These are phyloP conservation scores for Carex littledalei DNA, from an alignment of 176 grass and related monocot species.

Conservation along the genomic window DNA sequence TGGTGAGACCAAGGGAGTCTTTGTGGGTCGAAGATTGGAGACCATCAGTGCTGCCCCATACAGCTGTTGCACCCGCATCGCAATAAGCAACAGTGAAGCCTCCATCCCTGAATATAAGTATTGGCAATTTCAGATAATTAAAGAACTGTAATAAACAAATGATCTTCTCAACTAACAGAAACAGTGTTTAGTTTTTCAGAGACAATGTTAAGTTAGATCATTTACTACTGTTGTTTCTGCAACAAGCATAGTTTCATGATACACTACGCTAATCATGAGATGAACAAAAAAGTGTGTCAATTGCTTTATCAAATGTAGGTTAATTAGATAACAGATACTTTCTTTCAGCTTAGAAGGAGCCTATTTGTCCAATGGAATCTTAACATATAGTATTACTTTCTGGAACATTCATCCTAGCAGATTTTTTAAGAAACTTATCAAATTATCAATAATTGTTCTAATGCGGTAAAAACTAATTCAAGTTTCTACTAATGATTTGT, in stretches of 20 bases:
- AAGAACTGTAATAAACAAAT: neutral
- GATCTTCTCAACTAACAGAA: neutral
- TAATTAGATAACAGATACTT: neutral
- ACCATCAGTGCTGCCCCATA: conserved; percentile 10
- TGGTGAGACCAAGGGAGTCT: conserved; percentile 26
- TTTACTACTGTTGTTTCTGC: neutral
- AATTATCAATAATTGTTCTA: neutral
- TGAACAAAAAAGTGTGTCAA: neutral
- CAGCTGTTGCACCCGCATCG: conserved; percentile 57
- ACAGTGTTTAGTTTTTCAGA: neutral
- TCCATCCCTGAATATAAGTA: conserved; percentile 41
- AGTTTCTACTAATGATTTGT: neutral
- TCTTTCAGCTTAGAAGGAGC: neutral
- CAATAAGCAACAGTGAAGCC: conserved; percentile 68
- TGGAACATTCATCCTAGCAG: neutral
- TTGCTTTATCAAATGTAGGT: neutral
- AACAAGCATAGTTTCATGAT: neutral
- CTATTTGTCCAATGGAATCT: neutral
- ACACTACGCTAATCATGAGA: neutral
- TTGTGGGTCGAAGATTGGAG: conserved; percentile 5
- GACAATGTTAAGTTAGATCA: neutral
- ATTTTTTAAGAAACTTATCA: neutral
- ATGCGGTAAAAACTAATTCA: neutral
- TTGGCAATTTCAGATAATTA: neutral
- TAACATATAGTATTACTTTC: neutral